Evolutionary conservation across 139 green algal species (phyloP).

Genomic region (Coccomyxa sp.): DNA sequence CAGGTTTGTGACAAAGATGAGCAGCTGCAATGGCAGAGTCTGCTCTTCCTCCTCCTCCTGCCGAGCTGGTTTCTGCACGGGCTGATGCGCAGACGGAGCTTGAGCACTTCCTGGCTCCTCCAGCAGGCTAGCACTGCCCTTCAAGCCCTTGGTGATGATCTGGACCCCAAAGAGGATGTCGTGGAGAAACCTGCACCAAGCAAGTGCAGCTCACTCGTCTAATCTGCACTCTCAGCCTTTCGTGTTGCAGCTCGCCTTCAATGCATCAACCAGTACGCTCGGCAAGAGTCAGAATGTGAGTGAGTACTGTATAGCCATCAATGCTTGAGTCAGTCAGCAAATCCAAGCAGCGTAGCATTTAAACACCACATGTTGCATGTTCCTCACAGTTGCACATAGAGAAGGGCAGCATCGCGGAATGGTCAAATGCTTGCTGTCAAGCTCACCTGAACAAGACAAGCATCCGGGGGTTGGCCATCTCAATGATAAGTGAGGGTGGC

Average conservation of each 20-base stretch:
- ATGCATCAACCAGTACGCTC: no score
- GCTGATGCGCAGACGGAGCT: background rate
- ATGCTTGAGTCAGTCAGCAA: no score
- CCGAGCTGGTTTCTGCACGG: background rate
- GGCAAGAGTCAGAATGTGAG: no score
- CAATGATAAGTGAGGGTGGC: constrained; percentile 23
- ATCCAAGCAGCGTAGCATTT: no score
- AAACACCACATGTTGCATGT: no score
- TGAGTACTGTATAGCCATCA: no score
- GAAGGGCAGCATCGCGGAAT: no score
- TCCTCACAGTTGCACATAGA: no score
- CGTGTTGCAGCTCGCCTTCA: no score
- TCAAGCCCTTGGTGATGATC: constrained; percentile 29
- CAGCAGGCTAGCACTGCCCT: background rate
- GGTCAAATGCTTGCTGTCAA: no score
- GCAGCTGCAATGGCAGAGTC: constrained; percentile 22
- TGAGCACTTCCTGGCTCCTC: background rate
- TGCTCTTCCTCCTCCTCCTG: background rate
- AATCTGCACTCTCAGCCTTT: no score
- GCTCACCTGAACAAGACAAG: constrained; percentile 37
- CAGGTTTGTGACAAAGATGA: constrained; percentile 37
- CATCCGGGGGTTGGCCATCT: constrained; percentile 44
- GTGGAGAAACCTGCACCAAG: constrained; percentile 30
- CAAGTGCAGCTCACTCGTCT: no score
- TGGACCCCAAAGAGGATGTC: constrained; percentile 35